Base-by-base conservation (phyloP, 108 stramenopile genomes). In the Nitzschia sp. region DNA sequence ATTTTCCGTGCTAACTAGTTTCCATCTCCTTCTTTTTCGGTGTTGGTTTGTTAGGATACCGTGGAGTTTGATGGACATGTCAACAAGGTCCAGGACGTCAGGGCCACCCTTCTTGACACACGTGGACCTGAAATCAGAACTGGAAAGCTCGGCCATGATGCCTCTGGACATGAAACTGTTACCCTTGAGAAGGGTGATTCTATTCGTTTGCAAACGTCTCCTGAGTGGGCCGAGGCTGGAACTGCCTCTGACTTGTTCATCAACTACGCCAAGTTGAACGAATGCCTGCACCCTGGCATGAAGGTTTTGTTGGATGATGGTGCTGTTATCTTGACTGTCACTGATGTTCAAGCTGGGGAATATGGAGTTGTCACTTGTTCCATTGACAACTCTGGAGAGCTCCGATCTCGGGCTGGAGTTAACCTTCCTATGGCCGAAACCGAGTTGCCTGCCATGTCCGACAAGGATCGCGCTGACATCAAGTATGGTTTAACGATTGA, bases 301-400 rank as follows among this genome's bases (percentile, higher is more conserved):
- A 86, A 81, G 44, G 97, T 99, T 26, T 80, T 99, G 55, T 76
- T 97, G 41, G 99, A 98, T 57, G 99, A 99, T 80, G 99, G 99
- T 9, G 86, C 95, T 22, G 86, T 93, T 25, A 83, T 79, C 42
- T 74, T 98, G 51, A 92, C 81, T 9, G 99, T 99, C 19, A 61
- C 72, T 53, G 70, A 68, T 26, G 86, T 91, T 57, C 70, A 82
- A 56, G 65, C 66, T 29, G 79, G 69, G 17, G 72, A 73, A 19
- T 51, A 83, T 41, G 89, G 86, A 26, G 70, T 62, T 40, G 91
- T 95, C 10, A 66, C 63, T 43, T 91, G 84, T 58, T 72, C 65
- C 21, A 80, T 94, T 51, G 82, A 87, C 63, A 97, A 95, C 67
- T 69, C 87, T 14, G 93, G 87, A 38, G 87, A 87, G 54, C 67